Percentiles rank a stretch among this genome's conserved stretches.
phyloP scores from a whole-genome alignment of 129 eudicot species.

The Tagetes patula region DNA sequence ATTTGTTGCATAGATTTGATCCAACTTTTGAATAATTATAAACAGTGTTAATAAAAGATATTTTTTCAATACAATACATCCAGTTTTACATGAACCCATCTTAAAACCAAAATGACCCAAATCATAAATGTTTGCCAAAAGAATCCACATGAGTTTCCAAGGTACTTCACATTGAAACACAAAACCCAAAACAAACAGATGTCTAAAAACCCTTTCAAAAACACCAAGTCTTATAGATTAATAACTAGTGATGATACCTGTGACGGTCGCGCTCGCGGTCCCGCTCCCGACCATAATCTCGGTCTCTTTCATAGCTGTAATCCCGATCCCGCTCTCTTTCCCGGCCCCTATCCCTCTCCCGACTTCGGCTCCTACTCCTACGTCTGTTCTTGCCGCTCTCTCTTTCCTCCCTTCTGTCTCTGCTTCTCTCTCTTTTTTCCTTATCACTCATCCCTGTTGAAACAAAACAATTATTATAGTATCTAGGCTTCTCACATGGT shows the following conservation, averaged over 20 bases:
- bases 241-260: conserved; percentile 54
- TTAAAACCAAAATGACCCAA: neutral
- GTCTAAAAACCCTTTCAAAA: conserved; percentile 11
- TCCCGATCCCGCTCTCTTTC: conserved; percentile 46
- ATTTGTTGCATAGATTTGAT: neutral
- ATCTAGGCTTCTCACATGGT: neutral
- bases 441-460: conserved; percentile 56
- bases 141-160: neutral
- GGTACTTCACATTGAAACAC: conserved; percentile 22
- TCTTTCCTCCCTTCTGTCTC: conserved; percentile 60
- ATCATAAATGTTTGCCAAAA: conserved; percentile 13
- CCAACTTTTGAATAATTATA: neutral
- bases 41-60: neutral
- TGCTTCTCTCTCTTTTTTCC: conserved; percentile 68
- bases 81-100: neutral
- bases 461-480: neutral
- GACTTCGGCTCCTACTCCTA: conserved; percentile 64
- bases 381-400: conserved; percentile 41
- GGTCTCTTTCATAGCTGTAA: conserved; percentile 40
- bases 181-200: neutral
- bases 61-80: neutral
- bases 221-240: conserved; percentile 24
- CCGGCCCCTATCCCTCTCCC: conserved; percentile 61
- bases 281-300: neutral
- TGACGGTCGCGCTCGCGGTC: neutral